These are phyloP conservation scores for Xylaria sp. DNA, from an alignment of 2,329 filamentous ascomycete species.

Conservation along the genomic window DNA sequence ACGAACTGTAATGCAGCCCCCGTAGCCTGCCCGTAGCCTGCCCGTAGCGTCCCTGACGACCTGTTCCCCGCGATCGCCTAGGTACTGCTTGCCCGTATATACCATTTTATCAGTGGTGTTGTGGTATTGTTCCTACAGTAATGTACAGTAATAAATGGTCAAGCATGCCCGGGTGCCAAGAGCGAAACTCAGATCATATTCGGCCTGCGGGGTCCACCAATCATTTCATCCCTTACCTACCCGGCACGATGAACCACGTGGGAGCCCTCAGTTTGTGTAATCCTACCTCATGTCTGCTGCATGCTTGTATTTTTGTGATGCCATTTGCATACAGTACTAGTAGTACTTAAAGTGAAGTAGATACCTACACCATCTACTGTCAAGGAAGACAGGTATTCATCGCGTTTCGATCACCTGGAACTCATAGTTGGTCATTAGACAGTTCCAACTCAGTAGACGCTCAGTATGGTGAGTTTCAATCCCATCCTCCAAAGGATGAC, in stretches of 20 bases:
- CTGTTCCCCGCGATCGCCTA: slow-evolving; percentile 8
- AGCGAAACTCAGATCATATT: background rate
- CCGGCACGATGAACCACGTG: slow-evolving; percentile 26
- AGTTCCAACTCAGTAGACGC: background rate
- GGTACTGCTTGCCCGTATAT: background rate
- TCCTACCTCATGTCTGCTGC: background rate
- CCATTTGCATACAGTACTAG: background rate
- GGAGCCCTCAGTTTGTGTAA: background rate
- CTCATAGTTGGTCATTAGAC: background rate
- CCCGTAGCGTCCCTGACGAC: background rate
- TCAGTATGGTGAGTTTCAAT: background rate
- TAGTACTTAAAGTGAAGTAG: background rate
- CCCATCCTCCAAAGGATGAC: background rate
- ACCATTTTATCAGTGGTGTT: background rate
- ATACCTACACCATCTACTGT: background rate
- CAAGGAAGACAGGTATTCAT: background rate
- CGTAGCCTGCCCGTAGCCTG: no score
- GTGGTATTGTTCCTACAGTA: background rate
- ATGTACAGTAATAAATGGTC: slow-evolving; percentile 16
- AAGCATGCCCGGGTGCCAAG: background rate
- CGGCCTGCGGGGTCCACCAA: slow-evolving; percentile 33
- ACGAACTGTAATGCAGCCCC: background rate
- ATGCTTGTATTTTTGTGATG: slow-evolving; percentile 8
- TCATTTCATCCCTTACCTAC: slow-evolving; percentile 13
- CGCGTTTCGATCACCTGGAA: background rate